Conservation (phyloP, 305 asterid species). For the Fraxinus paxiana region DNA sequence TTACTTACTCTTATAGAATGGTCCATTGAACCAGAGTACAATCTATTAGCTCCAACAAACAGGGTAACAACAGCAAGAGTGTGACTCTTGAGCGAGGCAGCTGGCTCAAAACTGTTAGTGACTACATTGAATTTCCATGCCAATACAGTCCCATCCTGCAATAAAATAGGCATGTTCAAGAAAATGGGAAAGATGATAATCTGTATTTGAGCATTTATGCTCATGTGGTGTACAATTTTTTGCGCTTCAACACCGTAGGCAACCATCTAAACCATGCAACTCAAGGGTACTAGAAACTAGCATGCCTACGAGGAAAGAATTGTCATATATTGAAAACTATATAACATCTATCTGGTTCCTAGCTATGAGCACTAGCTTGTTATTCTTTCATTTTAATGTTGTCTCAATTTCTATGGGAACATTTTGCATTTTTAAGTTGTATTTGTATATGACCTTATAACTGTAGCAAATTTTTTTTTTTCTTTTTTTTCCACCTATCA, state of each 20-base stretch:
- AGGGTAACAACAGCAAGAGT: slow-evolving; percentile 79
- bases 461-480: neutral
- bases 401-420: neutral
- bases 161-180: slow-evolving; percentile 21
- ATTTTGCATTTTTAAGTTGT: neutral
- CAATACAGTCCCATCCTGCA: slow-evolving; percentile 44
- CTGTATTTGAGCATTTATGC: neutral
- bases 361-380: neutral
- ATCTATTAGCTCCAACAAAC: slow-evolving; percentile 73
- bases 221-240: neutral
- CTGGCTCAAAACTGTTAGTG: slow-evolving; percentile 79
- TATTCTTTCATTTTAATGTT: neutral
- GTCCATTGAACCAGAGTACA: slow-evolving; percentile 96
- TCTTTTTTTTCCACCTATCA: neutral
- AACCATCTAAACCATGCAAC: neutral
- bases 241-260: neutral
- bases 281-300: slow-evolving; percentile 1
- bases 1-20: slow-evolving; percentile 64
- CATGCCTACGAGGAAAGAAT: neutral
- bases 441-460: neutral
- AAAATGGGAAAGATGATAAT: slow-evolving; percentile 1
- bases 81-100: slow-evolving; percentile 77
- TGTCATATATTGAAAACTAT: neutral
- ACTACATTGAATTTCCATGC: slow-evolving; percentile 81
- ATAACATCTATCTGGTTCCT: neutral